Base-by-base conservation (phyloP, 768 basidiomycete species). In the Suillus hirtellus region DNA sequence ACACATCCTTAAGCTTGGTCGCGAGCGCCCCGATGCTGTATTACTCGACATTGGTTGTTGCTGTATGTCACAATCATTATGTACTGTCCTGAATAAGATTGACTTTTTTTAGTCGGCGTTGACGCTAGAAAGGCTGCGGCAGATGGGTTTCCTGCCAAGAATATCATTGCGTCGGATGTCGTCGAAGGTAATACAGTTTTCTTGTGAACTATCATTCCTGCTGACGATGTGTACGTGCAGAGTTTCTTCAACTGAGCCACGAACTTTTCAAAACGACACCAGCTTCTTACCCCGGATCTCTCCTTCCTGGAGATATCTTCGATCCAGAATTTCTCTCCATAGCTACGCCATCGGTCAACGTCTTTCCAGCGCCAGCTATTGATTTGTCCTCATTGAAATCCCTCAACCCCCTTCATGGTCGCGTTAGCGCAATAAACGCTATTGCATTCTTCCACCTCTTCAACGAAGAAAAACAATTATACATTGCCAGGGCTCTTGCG, bases 191-290 rank as follows among this genome's bases (percentile, higher is more conserved):
- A 60, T 63, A 21, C 40, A 15, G 2, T 24, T 8, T 11, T 27
- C 15, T 2, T 44, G 24, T 35, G 19, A 37, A 37, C 7, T 37
- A 40, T 7, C 8, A 6, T 47, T 7, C 43, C 27, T 8, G 27
- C 24, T 17, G 2, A 46, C 1, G 3, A n/a, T 62, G 8, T 21
- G 12, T 37, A 38, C 21, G 47, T 54, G n/a, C 54, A 88, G 88
- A 73, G 1, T 89, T 84, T 64, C 85, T 84, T 81, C 76, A 83
- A 1, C 71, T 82, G 10, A 88, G 87, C 1, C 87, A 89, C 63
- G 78, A 82, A 35, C 76, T 90, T 21, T 91, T 89, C 77, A 82
- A 72, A 44, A 80, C 83, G 2, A 84, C 82, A 0, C 79, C 82
- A 0, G 78, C 79, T 47, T 76, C 80, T 0, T 89, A 86, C 69